Conservation (phyloP, 768 basidiomycete species). For the Solioccasus polychromus region DNA sequence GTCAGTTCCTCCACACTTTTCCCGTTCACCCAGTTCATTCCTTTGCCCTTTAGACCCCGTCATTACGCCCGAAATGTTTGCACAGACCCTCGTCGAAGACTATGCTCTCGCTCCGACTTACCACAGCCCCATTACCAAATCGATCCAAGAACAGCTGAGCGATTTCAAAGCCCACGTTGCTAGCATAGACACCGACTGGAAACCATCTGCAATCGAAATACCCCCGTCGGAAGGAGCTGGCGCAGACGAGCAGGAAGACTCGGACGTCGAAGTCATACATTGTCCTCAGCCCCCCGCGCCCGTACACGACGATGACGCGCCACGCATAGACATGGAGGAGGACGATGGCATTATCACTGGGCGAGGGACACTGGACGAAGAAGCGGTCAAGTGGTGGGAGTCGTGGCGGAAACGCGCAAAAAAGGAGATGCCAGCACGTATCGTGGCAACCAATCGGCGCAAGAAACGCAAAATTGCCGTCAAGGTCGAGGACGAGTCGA, state of each 20-base stretch:
- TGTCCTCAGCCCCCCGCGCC: constrained; percentile 9
- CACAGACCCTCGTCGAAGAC: constrained; percentile 88
- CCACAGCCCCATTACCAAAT: constrained; percentile 66
- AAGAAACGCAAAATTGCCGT: constrained; percentile 43
- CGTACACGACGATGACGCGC: constrained; percentile 25
- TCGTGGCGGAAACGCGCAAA: constrained; percentile 58
- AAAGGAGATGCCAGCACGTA: constrained; percentile 29
- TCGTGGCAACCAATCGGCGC: constrained; percentile 30
- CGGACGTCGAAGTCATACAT: constrained; percentile 23
- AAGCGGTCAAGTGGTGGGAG: constrained; percentile 63
- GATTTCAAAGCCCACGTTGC: constrained; percentile 72
- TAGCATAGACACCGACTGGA: constrained; percentile 47
- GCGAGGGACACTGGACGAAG: constrained; percentile 48
- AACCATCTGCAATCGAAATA: constrained; percentile 22
- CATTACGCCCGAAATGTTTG: constrained; percentile 87
- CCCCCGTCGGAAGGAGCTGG: constrained; percentile 19
- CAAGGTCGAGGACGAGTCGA: constrained; percentile 26
- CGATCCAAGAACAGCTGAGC: constrained; percentile 85
- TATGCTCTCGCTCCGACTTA: constrained; percentile 70
- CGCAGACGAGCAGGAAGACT: constrained; percentile 29
- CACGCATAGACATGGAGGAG: constrained; percentile 16
- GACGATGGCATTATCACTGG: constrained; percentile 22
- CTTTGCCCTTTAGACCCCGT: constrained; percentile 61
- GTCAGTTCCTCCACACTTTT: constrained; percentile 42
- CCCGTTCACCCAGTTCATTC: not conserved